Conservation (phyloP, 140 eudicot genomes). For the Senecio squalidus region DNA sequence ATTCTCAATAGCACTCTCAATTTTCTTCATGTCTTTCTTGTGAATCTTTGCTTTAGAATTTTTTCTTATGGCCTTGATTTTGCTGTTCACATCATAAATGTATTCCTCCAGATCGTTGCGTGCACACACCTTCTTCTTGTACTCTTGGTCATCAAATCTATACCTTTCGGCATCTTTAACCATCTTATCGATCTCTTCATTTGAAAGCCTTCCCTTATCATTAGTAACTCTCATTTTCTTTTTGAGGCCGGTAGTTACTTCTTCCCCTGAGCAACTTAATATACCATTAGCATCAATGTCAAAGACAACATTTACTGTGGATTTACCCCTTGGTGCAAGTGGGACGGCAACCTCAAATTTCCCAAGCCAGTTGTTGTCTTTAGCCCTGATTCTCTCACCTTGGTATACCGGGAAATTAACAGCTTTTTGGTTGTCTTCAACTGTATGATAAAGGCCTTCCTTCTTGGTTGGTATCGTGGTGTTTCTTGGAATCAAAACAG, state of each 20-base stretch:
- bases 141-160: neutral
- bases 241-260: constrained; percentile 4
- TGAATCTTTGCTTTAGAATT: neutral
- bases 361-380: constrained; percentile 6
- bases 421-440: neutral
- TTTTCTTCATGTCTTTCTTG: neutral
- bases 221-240: neutral
- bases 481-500: constrained; percentile 11
- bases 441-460: neutral
- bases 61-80: neutral
- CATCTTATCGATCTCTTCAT: constrained; percentile 13
- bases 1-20: neutral
- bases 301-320: neutral
- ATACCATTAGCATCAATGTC: constrained; percentile 4
- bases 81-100: neutral
- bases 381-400: constrained; percentile 6
- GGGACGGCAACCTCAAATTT: neutral
- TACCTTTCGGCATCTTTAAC: constrained; percentile 2
- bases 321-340: neutral
- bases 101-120: constrained; percentile 4
- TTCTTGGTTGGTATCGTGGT: neutral
- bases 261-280: neutral
- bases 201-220: constrained; percentile 3
- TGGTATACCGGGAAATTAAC: neutral
- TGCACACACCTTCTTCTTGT: neutral